Evolutionary conservation across 257 asterid species (phyloP).

Genomic region (Haberlea rhodopensis): DNA sequence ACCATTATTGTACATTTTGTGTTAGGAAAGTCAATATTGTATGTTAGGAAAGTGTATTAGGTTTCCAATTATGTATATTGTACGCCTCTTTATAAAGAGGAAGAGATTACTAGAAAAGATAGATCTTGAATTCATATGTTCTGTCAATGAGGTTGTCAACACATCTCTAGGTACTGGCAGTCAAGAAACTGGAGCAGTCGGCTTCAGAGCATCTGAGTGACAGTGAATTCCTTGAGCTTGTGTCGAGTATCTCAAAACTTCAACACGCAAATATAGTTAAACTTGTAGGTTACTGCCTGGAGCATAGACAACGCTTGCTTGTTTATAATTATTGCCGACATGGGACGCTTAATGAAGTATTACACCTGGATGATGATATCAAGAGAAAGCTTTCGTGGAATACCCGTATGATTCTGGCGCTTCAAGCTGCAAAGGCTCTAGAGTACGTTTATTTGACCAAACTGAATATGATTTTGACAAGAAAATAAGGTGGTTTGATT

Average conservation of each 20-base stretch:
- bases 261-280: slow-evolving; percentile 60
- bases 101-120: no score
- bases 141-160: slow-evolving; percentile 5
- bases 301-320: slow-evolving; percentile 78
- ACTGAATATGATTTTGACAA: not conserved
- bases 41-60: no score
- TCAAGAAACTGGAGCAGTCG: slow-evolving; percentile 68
- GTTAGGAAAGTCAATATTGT: no score
- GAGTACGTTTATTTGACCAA: slow-evolving; percentile 53
- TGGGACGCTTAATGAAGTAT: slow-evolving; percentile 81
- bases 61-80: no score
- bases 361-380: slow-evolving; percentile 61
- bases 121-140: no score
- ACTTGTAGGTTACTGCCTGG: slow-evolving; percentile 82
- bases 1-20: no score
- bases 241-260: slow-evolving; percentile 55
- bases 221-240: slow-evolving; percentile 66
- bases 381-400: slow-evolving; percentile 80
- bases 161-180: slow-evolving; percentile 61
- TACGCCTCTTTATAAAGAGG: no score
- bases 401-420: slow-evolving; percentile 70
- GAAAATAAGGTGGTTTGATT: not conserved
- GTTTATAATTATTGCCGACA: slow-evolving; percentile 64
- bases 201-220: slow-evolving; percentile 52
- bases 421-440: slow-evolving; percentile 88